phyloP scores from a whole-genome alignment of 257 asterid genomes.

The Nicotiana attenuata region DNA sequence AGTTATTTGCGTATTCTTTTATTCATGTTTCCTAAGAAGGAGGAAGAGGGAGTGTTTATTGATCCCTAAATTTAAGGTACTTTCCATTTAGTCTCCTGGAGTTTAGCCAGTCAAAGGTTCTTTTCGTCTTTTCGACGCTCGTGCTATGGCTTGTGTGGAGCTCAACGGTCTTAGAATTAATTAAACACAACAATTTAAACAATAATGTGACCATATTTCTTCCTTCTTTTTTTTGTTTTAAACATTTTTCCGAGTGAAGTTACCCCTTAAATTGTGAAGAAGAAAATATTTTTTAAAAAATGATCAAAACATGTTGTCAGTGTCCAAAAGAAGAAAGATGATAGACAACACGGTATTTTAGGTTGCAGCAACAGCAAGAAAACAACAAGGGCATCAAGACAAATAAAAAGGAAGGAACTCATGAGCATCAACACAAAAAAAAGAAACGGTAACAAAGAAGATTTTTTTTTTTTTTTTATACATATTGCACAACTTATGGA shows the following conservation, averaged over 20 bases:
- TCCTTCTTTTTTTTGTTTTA: no score
- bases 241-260: background rate
- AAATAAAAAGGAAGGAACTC: no score
- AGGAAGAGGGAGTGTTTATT: background rate
- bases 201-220: no score
- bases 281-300: background rate
- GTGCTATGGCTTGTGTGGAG: background rate
- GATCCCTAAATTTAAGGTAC: background rate
- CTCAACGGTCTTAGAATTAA: background rate
- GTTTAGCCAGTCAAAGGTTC: background rate
- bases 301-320: background rate
- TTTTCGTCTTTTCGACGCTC: background rate
- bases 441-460: no score
- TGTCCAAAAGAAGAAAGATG: background rate
- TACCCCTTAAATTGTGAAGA: background rate
- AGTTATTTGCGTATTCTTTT: background rate
- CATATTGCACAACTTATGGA: no score
- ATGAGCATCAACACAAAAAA: no score
- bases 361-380: background rate
- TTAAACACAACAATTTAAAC: no score
- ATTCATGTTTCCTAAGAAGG: background rate
- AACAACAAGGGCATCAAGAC: background rate
- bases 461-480: no score
- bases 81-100: background rate
- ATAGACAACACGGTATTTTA: background rate